A percentile compares a stretch with the other conserved stretches of the same genome.
These are phyloP conservation scores for Lunasporangiospora selenospora DNA, from an alignment of 192 early-diverging fungal species.

Conservation along the genomic window DNA sequence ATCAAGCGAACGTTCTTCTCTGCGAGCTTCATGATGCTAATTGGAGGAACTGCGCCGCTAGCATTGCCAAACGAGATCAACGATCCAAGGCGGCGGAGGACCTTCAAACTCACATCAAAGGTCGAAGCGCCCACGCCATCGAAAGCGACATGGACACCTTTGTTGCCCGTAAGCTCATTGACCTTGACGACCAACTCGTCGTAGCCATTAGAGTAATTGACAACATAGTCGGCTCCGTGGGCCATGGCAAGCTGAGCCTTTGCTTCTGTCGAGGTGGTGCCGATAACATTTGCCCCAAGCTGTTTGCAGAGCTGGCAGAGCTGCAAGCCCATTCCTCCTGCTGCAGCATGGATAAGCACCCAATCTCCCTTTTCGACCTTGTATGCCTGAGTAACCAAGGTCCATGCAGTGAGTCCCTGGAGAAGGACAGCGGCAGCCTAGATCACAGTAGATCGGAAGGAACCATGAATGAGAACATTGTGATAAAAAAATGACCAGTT, in stretches of 20 bases:
- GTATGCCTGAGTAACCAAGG: conserved; percentile 74
- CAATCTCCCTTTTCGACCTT: conserved; percentile 75
- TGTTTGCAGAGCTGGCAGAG: conserved; percentile 79
- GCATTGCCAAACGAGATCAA: conserved; percentile 92
- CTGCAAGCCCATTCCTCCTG: conserved; percentile 86
- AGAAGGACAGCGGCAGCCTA: conserved; percentile 53
- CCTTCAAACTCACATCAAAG: conserved; percentile 74
- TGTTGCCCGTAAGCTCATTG: conserved; percentile 70
- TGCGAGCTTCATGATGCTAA: conserved; percentile 61
- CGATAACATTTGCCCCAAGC: conserved; percentile 88
- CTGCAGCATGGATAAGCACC: conserved; percentile 89
- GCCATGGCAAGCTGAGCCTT: conserved; percentile 69
- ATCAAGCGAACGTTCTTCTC: conserved; percentile 78
- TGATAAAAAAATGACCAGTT: no score
- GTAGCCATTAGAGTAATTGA: conserved; percentile 69
- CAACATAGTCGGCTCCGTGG: conserved; percentile 75
- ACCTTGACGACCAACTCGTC: conserved; percentile 72
- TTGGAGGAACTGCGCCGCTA: conserved; percentile 76
- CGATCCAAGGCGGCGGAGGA: conserved; percentile 67
- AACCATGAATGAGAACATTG: no score
- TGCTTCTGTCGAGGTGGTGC: conserved; percentile 74
- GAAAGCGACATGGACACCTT: conserved; percentile 82
- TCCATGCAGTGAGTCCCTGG: conserved; percentile 86
- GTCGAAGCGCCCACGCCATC: conserved; percentile 95
- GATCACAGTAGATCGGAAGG: no score